phyloP scores from a whole-genome alignment of 2,329 filamentous ascomycete genomes.

The Trichoderma hamatum region DNA sequence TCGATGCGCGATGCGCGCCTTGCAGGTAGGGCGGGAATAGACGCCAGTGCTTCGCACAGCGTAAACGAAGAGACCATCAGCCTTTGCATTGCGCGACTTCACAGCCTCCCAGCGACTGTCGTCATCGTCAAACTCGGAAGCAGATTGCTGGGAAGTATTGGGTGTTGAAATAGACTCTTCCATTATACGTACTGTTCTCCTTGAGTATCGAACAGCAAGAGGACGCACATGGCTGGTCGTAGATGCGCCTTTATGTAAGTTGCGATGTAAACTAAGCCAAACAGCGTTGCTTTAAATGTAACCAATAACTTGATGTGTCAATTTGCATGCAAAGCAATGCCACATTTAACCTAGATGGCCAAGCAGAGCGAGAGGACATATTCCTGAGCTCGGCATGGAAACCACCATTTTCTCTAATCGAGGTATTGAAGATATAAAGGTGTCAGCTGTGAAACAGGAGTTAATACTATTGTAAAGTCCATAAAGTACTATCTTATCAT shows the following conservation, averaged over 20 bases:
- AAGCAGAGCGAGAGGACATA: not conserved
- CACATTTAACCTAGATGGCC: not conserved
- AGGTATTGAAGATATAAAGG: not conserved
- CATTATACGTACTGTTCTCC: not conserved
- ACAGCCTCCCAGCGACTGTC: slow-evolving; percentile 43
- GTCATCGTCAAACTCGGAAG: slow-evolving; percentile 36
- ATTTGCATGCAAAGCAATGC: not conserved
- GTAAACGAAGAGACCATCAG: slow-evolving; percentile 48
- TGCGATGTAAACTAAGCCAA: not conserved
- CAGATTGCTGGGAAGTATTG: not conserved
- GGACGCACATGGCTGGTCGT: not conserved
- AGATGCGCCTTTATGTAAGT: not conserved
- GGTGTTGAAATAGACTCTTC: not conserved
- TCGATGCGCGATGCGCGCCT: slow-evolving; percentile 60
- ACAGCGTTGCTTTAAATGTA: not conserved
- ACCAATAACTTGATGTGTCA: not conserved
- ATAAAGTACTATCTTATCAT: not conserved
- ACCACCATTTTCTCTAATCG: not conserved
- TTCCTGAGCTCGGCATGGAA: not conserved
- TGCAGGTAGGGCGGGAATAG: slow-evolving; percentile 65
- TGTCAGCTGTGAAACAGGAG: not conserved
- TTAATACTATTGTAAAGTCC: not conserved
- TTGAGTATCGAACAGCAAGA: not conserved
- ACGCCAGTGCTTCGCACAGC: slow-evolving; percentile 48
- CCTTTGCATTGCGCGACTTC: slow-evolving; percentile 38